phyloP scores from a whole-genome alignment of 306 rosid species.

The Leucaena leucocephala region DNA sequence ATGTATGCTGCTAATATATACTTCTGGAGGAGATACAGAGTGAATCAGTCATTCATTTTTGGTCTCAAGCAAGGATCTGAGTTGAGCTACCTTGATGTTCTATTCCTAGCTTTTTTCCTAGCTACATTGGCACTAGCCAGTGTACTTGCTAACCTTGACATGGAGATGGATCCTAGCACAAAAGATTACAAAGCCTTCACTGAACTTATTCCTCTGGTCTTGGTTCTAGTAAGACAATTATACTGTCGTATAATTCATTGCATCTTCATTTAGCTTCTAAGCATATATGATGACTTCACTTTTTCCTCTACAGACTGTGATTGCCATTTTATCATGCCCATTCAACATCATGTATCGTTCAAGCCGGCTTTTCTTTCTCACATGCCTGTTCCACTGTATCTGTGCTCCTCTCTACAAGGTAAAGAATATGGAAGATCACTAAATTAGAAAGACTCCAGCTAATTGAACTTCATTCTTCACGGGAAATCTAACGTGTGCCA shows the following conservation, averaged over 20 bases:
- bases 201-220: constrained; percentile 63
- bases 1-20: constrained; percentile 63
- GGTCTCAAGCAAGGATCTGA: constrained; percentile 74
- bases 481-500: not conserved
- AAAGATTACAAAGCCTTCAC: constrained; percentile 47
- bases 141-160: constrained; percentile 71
- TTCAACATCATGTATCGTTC: constrained; percentile 63
- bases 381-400: too few relatives aligned
- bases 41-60: constrained; percentile 74
- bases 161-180: constrained; percentile 65
- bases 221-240: constrained; percentile 54
- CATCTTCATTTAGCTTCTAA: not conserved
- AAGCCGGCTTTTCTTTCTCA: constrained; percentile 51
- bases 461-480: not conserved
- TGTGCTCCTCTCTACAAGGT: constrained; percentile 59
- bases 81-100: constrained; percentile 55
- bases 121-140: constrained; percentile 54
- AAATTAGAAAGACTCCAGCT: not conserved
- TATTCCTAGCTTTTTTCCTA: constrained; percentile 52
- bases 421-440: not conserved
- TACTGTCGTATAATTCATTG: not conserved
- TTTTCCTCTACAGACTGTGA: constrained; percentile 43
- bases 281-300: constrained; percentile 1
- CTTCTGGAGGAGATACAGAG: constrained; percentile 64
- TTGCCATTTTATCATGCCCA: constrained; percentile 51